A percentile compares a stretch with the other conserved stretches of the same genome.
phyloP scores from a whole-genome alignment of 352 stramenopile genomes.

The Phytophthora syringae region DNA sequence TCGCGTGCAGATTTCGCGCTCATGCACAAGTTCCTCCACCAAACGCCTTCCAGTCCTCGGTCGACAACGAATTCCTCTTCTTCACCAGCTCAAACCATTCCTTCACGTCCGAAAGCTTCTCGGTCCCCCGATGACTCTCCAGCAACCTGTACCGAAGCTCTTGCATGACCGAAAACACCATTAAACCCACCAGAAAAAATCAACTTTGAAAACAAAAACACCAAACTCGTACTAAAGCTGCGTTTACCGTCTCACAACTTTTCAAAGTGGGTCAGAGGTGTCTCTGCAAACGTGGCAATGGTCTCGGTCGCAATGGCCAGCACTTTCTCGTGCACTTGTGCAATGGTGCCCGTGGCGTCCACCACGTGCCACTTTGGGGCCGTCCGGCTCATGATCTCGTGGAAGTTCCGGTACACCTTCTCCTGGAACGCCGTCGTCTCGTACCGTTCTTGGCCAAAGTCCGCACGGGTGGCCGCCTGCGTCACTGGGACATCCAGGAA shows the following conservation, averaged over 20 bases:
- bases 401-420: conserved; percentile 85
- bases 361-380: conserved; percentile 76
- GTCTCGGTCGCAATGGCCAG: conserved; percentile 56
- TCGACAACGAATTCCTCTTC: conserved; percentile 1
- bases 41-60: conserved; percentile 25
- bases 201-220: not conserved
- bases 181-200: not conserved
- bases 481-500: conserved; percentile 97
- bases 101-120: conserved; percentile 33
- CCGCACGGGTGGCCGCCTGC: conserved; percentile 87
- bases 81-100: conserved; percentile 8
- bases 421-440: conserved; percentile 91
- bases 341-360: conserved; percentile 79
- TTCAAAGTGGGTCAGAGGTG: conserved; percentile 53
- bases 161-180: conserved; percentile 26
- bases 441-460: conserved; percentile 95
- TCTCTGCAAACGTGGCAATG: conserved; percentile 40
- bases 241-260: conserved; percentile 41
- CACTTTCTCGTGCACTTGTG: conserved; percentile 73
- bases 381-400: conserved; percentile 55
- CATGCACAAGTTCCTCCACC: conserved; percentile 81
- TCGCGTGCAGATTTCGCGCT: conserved; percentile 55
- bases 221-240: not conserved
- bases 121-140: conserved; percentile 23
- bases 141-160: conserved; percentile 28